Conservation (phyloP, 2,329 filamentous ascomycete genomes). For the Daldinia sp. region DNA sequence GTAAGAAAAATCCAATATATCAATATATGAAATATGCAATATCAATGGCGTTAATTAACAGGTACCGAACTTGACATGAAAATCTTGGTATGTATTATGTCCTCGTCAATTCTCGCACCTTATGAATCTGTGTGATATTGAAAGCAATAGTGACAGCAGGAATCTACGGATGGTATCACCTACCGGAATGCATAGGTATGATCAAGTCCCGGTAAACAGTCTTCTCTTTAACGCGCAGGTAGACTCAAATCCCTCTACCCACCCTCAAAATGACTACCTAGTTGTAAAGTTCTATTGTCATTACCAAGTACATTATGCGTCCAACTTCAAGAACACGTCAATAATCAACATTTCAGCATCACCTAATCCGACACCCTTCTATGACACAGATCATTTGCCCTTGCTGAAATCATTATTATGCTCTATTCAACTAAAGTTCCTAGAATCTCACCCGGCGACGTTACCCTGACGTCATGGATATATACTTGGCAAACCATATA, state of each 20-base stretch:
- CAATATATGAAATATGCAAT: too few species aligned
- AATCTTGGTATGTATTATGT: not conserved
- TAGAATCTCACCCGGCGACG: not conserved
- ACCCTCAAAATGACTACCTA: not conserved
- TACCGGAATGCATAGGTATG: too few species aligned
- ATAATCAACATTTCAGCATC: not conserved
- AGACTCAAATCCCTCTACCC: not conserved
- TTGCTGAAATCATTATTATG: not conserved
- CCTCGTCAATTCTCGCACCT: not conserved
- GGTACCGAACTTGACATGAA: too few species aligned
- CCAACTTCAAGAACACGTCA: conserved; percentile 8
- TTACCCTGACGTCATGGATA: conserved; percentile 31
- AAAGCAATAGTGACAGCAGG: too few species aligned
- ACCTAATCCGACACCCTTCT: not conserved
- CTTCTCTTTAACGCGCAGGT: not conserved
- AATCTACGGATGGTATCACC: too few species aligned
- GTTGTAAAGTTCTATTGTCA: not conserved
- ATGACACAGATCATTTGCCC: not conserved
- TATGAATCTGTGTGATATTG: not conserved
- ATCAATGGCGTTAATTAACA: too few species aligned
- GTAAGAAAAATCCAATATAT: not conserved
- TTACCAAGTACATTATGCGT: not conserved
- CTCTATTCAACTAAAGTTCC: not conserved
- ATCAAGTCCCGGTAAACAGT: too few species aligned
- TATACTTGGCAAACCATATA: conserved; percentile 4